A percentile compares a stretch with the other conserved stretches of the same genome.
Conservation (phyloP, 495 filamentous ascomycete species). For the Pyrenopolyporus hunteri region DNA sequence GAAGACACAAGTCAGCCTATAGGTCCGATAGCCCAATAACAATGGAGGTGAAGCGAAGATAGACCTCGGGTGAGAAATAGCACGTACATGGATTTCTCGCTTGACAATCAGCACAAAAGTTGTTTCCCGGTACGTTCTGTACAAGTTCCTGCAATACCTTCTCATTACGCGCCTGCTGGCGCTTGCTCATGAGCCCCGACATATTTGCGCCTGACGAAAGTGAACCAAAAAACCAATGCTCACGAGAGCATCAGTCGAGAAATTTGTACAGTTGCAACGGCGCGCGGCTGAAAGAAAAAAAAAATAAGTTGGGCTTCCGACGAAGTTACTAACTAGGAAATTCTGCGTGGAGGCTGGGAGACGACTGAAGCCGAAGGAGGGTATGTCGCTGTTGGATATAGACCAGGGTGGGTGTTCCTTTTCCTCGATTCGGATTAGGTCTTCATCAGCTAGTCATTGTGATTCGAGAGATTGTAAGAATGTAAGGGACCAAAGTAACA, state of each 20-base stretch:
- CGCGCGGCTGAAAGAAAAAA: conserved; percentile 25
- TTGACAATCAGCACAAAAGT: conserved; percentile 91
- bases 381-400: conserved; percentile 27
- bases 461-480: conserved; percentile 1
- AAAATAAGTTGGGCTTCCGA: conserved; percentile 19
- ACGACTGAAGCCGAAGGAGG: conserved; percentile 24
- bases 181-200: conserved; percentile 73
- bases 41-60: background rate
- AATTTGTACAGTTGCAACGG: conserved; percentile 19
- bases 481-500: background rate
- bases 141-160: conserved; percentile 88
- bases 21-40: background rate
- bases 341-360: conserved; percentile 17
- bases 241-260: conserved; percentile 25
- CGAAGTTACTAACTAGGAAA: conserved; percentile 17
- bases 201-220: conserved; percentile 44
- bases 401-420: conserved; percentile 26
- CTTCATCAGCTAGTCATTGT: conserved; percentile 27
- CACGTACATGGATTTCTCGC: conserved; percentile 87
- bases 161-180: conserved; percentile 96
- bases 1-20: conserved; percentile 31
- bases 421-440: conserved; percentile 36
- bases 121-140: conserved; percentile 86
- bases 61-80: conserved; percentile 8
- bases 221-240: conserved; percentile 2